These are phyloP conservation scores for Lichtheimia ramosa DNA, from an alignment of 371 early-diverging fungal genomes.

Conservation along the genomic window DNA sequence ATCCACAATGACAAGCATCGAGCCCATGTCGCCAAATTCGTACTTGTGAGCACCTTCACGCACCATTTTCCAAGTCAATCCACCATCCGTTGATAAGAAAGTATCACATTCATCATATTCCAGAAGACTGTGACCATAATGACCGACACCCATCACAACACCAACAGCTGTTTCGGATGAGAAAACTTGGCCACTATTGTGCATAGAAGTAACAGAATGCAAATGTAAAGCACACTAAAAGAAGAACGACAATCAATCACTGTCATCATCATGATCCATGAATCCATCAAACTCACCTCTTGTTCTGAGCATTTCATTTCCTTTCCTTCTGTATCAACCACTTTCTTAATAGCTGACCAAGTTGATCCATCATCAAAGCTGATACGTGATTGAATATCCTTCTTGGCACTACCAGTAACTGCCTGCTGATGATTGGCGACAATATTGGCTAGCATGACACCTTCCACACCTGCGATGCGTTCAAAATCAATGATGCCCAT, in stretches of 20 bases:
- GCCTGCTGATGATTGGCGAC: slow-evolving; percentile 72
- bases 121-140: slow-evolving; percentile 71
- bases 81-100: slow-evolving; percentile 84
- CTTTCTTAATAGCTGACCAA: slow-evolving; percentile 64
- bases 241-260: slow-evolving; percentile 14
- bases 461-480: slow-evolving; percentile 79
- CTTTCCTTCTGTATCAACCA: slow-evolving; percentile 35
- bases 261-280: slow-evolving; percentile 4
- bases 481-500: slow-evolving; percentile 89
- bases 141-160: slow-evolving; percentile 89
- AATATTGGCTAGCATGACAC: slow-evolving; percentile 82
- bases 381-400: slow-evolving; percentile 76
- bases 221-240: slow-evolving; percentile 77
- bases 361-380: slow-evolving; percentile 87
- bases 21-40: slow-evolving; percentile 88
- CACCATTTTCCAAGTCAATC: slow-evolving; percentile 80
- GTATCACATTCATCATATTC: slow-evolving; percentile 80
- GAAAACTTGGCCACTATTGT: slow-evolving; percentile 69
- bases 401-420: slow-evolving; percentile 38
- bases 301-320: slow-evolving; percentile 36
- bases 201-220: slow-evolving; percentile 77
- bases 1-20: slow-evolving; percentile 73
- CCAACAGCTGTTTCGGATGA: slow-evolving; percentile 81
- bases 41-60: slow-evolving; percentile 84
- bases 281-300: slow-evolving; percentile 12